A percentile compares a stretch with the other conserved stretches of the same genome.
phyloP scores from a whole-genome alignment of 768 basidiomycete genomes.

The Boletus coccyginus region DNA sequence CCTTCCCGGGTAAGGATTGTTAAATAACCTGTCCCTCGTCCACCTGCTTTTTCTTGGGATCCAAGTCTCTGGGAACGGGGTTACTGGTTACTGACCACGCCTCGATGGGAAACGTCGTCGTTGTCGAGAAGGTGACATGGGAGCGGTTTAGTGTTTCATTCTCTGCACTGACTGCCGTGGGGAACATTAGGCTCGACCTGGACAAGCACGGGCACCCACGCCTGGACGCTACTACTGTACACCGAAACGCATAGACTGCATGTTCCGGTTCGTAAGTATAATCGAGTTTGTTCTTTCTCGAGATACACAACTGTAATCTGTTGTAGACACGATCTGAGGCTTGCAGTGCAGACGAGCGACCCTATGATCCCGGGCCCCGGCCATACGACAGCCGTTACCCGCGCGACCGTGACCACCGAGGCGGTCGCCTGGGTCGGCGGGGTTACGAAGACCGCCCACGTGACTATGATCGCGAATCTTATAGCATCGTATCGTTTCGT shows the following conservation, averaged over 20 bases:
- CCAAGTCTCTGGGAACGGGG: too few species aligned
- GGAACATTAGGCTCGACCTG: slow-evolving; percentile 72
- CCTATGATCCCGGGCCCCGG: slow-evolving; percentile 92
- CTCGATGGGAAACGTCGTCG: slow-evolving; percentile 60
- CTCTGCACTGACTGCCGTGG: slow-evolving; percentile 4
- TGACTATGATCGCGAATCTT: slow-evolving; percentile 31
- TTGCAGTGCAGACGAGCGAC: too few species aligned
- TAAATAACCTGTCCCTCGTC: too few species aligned
- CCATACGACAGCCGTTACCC: slow-evolving; percentile 84
- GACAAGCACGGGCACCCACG: slow-evolving; percentile 87
- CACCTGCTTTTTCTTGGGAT: too few species aligned
- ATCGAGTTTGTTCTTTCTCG: neutral
- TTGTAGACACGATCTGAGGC: too few species aligned
- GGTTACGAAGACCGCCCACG: slow-evolving; percentile 35
- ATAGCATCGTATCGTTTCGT: neutral
- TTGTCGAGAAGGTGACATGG: slow-evolving; percentile 73
- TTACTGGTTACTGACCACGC: too few species aligned
- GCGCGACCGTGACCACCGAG: slow-evolving; percentile 59
- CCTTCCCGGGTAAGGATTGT: too few species aligned
- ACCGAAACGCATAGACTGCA: slow-evolving; percentile 74
- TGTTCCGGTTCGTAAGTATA: slow-evolving; percentile 18
- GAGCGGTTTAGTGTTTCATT: too few species aligned
- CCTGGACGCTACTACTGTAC: slow-evolving; percentile 98
- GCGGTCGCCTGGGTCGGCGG: slow-evolving; percentile 30
- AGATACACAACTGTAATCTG: too few species aligned